Evolutionary conservation across 2,329 filamentous ascomycete genomes (phyloP), one percentile per base, ranked within the genome.

Genomic region (Tolypocladium tropicale): DNA sequence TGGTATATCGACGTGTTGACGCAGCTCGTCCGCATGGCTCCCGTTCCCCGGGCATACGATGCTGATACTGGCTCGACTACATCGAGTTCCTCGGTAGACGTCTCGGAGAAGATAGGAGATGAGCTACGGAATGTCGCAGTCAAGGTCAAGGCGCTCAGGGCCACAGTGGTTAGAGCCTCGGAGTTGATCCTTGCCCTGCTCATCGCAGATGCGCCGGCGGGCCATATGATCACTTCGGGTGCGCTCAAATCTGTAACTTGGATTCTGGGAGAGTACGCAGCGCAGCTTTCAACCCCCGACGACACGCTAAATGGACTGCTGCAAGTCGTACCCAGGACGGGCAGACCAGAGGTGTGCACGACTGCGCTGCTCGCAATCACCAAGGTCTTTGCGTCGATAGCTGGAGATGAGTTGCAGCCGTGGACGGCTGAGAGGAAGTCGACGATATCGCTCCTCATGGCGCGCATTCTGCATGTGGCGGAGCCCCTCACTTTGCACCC

Each of bases 1-100:
- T 99, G 94, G 94, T 97, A 97, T 69, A 88, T 97, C 61, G 89
- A 94, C 62, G 83, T 96, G 32, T 75, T 99, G 33, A 87, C 90
- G 6, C 90, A 96, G 67, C 80, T 99, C 16, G 84, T 96, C 43
- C 84, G 86, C 67, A 79, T 89, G 72, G 77, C 86, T 23, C 88
- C 76, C 0, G 63, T 75, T n/a, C 73, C 78, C 51, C 72, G 74
- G 41, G 65, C 66, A 9, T 63, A 65, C 9, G 74, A 76, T 7
- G 66, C 66, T 6, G 74, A 76, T 43, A 57, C 67, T 9, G 67
- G 71, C 11, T 62, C 66, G 2, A 60, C 67, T 11, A 63, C 64
- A 14, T 63, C 64, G 28, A 61, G 54, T 9, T 57, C 52, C 11
- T 52, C 62, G 10, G 51, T 72, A 23, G 78, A 80, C 55, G 76